Percentiles rank a stretch among this genome's conserved stretches.
These are phyloP conservation scores for Leptoxyphium fumago DNA, from an alignment of 2,329 filamentous ascomycete species.

Conservation along the genomic window DNA sequence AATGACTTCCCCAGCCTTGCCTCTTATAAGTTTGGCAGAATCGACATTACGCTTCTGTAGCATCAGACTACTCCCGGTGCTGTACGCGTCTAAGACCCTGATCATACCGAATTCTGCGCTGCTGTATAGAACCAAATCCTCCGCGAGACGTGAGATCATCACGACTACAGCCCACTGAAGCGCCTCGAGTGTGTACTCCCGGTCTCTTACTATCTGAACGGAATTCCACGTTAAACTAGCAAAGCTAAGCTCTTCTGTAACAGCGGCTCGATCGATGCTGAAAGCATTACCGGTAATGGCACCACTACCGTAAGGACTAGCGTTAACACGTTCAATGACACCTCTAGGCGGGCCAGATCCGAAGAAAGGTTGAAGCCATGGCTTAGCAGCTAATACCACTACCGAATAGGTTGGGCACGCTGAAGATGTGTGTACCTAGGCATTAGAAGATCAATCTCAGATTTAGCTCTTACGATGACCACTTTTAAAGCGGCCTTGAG, in stretches of 20 bases:
- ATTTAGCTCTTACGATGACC: slow-evolving; percentile 49
- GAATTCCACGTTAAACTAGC: slow-evolving; percentile 56
- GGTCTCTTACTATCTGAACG: slow-evolving; percentile 55
- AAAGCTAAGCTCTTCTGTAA: slow-evolving; percentile 66
- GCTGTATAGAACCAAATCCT: slow-evolving; percentile 70
- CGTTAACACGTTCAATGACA: slow-evolving; percentile 54
- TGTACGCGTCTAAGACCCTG: slow-evolving; percentile 58
- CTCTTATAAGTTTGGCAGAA: slow-evolving; percentile 52
- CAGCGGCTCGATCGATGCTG: slow-evolving; percentile 55
- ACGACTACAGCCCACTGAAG: slow-evolving; percentile 61
- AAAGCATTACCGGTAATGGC: slow-evolving; percentile 68
- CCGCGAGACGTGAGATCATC: slow-evolving; percentile 59
- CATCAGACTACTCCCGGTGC: slow-evolving; percentile 59
- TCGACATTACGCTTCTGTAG: slow-evolving; percentile 69
- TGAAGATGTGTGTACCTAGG: slow-evolving; percentile 75
- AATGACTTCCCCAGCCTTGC: slow-evolving; percentile 57
- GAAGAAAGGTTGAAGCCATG: slow-evolving; percentile 52
- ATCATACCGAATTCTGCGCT: slow-evolving; percentile 61
- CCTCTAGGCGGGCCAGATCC: slow-evolving; percentile 61
- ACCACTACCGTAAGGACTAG: slow-evolving; percentile 51
- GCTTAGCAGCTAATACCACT: slow-evolving; percentile 62
- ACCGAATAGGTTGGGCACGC: slow-evolving; percentile 60
- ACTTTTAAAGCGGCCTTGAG: slow-evolving; percentile 54
- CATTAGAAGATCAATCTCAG: slow-evolving; percentile 60
- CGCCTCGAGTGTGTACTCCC: slow-evolving; percentile 64